phyloP scores from a whole-genome alignment of 371 early-diverging fungal species.

The Mycotypha africana region DNA sequence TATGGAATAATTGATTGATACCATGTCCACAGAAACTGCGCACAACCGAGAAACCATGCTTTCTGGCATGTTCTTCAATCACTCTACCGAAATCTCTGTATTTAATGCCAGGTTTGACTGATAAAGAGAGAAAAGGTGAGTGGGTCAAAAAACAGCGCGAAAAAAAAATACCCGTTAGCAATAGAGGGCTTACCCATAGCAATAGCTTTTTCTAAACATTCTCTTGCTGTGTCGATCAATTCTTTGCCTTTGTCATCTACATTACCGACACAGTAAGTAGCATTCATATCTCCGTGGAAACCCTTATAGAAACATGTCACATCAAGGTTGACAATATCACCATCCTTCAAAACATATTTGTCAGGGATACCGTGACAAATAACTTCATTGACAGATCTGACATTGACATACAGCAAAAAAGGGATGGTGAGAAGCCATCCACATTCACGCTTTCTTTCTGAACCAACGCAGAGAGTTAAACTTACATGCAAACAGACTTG shows the following conservation, averaged over 20 bases:
- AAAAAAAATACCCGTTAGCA: too few species aligned
- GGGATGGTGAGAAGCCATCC: constrained; percentile 5
- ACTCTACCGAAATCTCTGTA: constrained; percentile 90
- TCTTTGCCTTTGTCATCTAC: constrained; percentile 71
- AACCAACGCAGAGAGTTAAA: constrained; percentile 13
- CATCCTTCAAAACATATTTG: constrained; percentile 76
- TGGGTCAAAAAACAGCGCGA: too few species aligned
- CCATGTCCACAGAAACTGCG: constrained; percentile 93
- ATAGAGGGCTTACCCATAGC: constrained; percentile 72
- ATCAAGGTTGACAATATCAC: constrained; percentile 93
- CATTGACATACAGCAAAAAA: not conserved
- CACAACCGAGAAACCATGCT: constrained; percentile 87
- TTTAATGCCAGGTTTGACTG: constrained; percentile 84
- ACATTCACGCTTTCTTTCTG: not conserved
- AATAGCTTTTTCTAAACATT: constrained; percentile 87
- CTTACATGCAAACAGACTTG: constrained; percentile 87
- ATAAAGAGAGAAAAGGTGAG: constrained; percentile 1
- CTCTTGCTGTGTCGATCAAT: constrained; percentile 70
- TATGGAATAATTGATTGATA: constrained; percentile 82
- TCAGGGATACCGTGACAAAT: constrained; percentile 94
- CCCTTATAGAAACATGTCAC: constrained; percentile 84
- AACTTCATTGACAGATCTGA: constrained; percentile 62
- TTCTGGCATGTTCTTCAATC: constrained; percentile 81
- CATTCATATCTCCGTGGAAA: constrained; percentile 90
- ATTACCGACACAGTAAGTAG: constrained; percentile 80